These are phyloP conservation scores for Lactarius quietus DNA, from an alignment of 768 basidiomycete species.

Conservation along the genomic window DNA sequence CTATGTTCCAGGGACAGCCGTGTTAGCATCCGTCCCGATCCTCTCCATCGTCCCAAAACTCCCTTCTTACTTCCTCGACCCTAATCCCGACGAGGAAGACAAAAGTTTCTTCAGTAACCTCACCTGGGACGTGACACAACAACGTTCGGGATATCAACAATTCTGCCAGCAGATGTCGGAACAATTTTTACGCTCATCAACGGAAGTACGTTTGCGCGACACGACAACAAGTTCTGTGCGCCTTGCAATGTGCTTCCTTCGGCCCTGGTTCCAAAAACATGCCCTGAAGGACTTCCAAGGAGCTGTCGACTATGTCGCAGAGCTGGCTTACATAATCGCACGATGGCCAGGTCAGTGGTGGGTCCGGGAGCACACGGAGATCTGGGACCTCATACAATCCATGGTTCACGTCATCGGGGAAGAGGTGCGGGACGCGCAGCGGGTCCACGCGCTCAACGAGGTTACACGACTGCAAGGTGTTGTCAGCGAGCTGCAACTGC, in stretches of 20 bases:
- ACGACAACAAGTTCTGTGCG: conserved; percentile 65
- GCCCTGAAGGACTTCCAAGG: conserved; percentile 40
- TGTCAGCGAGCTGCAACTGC: conserved; percentile 48
- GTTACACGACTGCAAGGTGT: conserved; percentile 47
- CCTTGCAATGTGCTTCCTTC: conserved; percentile 62
- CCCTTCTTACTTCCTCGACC: conserved; percentile 63
- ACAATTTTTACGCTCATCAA: conserved; percentile 52
- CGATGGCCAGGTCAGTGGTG: conserved; percentile 67
- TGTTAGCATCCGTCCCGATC: conserved; percentile 68
- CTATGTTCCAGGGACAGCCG: conserved; percentile 59
- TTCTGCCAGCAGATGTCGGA: conserved; percentile 71
- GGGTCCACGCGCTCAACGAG: conserved; percentile 43
- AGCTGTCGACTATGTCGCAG: conserved; percentile 38
- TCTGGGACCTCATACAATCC: conserved; percentile 53
- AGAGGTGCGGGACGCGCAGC: conserved; percentile 53
- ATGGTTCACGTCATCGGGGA: conserved; percentile 61
- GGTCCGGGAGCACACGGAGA: conserved; percentile 60
- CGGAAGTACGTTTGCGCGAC: conserved; percentile 58
- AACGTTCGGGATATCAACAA: conserved; percentile 59
- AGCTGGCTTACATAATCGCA: conserved; percentile 36
- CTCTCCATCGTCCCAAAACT: conserved; percentile 59
- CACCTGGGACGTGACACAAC: conserved; percentile 54
- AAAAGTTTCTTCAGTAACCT: conserved; percentile 38
- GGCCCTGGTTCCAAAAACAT: conserved; percentile 62
- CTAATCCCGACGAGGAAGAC: conserved; percentile 34